A percentile compares a stretch with the other conserved stretches of the same genome.
phyloP scores from a whole-genome alignment of 140 eudicot species.

The Bidens hawaiensis region DNA sequence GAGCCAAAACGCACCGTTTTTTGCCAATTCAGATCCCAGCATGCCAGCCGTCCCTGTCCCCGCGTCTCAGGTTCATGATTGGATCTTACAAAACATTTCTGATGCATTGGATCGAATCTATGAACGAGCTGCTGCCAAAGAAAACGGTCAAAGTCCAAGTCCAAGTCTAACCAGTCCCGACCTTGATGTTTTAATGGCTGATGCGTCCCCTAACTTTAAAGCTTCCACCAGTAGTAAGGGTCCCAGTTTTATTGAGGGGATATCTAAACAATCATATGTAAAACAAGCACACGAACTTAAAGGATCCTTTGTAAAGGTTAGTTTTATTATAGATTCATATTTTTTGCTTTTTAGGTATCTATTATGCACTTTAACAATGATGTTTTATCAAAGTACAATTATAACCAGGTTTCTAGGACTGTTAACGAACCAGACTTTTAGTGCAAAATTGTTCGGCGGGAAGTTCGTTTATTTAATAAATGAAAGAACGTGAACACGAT shows the following conservation, averaged over 20 bases:
- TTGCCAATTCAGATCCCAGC: constrained; percentile 95
- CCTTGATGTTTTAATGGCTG: constrained; percentile 85
- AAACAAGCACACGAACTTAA: constrained; percentile 79
- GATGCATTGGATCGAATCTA: constrained; percentile 67
- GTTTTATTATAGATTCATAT: no score
- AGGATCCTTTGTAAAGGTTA: constrained; percentile 84
- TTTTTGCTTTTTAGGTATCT: neutral
- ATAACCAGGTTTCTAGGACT: no score
- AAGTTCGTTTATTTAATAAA: no score
- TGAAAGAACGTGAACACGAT: no score
- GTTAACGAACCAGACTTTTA: no score
- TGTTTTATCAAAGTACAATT: no score
- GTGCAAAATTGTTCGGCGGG: no score
- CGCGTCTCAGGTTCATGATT: no score
- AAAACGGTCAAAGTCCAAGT: constrained; percentile 85
- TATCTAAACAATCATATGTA: constrained; percentile 78
- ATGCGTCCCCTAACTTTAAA: constrained; percentile 47
- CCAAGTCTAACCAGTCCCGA: constrained; percentile 63
- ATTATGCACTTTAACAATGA: neutral
- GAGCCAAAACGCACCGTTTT: constrained; percentile 86
- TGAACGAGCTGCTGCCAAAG: constrained; percentile 72
- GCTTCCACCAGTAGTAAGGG: constrained; percentile 66
- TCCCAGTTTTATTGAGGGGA: constrained; percentile 78
- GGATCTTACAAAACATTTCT: no score
- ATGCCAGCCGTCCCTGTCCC: no score